Evolutionary conservation across 2,329 filamentous ascomycete species (phyloP).

Genomic region (Penicillium crustosum): DNA sequence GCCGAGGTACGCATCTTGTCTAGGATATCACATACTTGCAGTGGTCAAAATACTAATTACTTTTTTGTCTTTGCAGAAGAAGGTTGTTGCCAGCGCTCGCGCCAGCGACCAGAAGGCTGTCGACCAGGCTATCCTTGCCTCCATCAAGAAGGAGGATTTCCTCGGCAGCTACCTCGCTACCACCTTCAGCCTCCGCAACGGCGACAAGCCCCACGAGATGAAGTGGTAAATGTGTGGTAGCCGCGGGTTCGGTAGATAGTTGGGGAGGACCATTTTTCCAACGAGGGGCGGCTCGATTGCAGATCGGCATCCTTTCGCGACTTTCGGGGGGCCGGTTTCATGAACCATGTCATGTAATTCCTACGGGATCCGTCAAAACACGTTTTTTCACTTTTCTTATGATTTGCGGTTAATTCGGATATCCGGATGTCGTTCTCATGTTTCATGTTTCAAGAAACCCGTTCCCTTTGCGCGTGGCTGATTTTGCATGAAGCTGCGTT

Average conservation of each 20-base stretch:
- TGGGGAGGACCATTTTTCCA: conserved; percentile 40
- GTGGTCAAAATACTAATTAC: conserved; percentile 13
- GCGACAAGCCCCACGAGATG: conserved; percentile 99
- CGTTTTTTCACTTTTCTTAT: conserved; percentile 32
- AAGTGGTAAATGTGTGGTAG: conserved; percentile 73
- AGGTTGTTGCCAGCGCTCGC: conserved; percentile 87
- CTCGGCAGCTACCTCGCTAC: conserved; percentile 90
- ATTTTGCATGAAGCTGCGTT: conserved; percentile 37
- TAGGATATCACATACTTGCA: neutral
- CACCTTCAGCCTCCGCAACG: conserved; percentile 98
- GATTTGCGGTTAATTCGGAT: conserved; percentile 37
- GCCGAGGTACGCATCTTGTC: conserved; percentile 68
- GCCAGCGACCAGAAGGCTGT: conserved; percentile 97
- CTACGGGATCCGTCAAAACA: conserved; percentile 36
- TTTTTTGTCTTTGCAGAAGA: conserved; percentile 68
- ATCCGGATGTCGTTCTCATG: conserved; percentile 32
- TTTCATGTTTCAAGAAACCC: conserved; percentile 30
- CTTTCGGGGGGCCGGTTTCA: conserved; percentile 36
- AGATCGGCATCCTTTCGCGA: conserved; percentile 33
- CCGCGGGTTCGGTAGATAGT: conserved; percentile 44
- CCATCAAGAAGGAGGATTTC: conserved; percentile 97
- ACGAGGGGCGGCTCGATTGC: conserved; percentile 39
- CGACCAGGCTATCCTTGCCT: conserved; percentile 92
- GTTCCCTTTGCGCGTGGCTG: conserved; percentile 33
- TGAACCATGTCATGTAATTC: conserved; percentile 43